Evolutionary conservation across 1,284 basidiomycete species (phyloP).

Genomic region (Melanopsichium pennsylvanicum): DNA sequence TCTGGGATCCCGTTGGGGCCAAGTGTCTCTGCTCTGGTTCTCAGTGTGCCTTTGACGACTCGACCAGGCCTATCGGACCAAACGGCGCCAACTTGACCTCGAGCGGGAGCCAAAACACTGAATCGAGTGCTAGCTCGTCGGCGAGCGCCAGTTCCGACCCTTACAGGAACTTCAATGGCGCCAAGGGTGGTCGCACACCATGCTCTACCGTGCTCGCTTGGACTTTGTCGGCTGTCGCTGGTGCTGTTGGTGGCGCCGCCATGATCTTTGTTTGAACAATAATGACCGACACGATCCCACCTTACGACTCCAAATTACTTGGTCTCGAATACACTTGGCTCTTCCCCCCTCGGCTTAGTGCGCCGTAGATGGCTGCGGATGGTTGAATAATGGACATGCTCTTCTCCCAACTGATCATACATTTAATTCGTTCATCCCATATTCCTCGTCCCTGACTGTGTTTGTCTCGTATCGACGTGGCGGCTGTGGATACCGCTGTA

Average conservation of each 20-base stretch:
- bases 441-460: too few relatives aligned
- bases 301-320: too few relatives aligned
- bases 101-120: constrained; percentile 29
- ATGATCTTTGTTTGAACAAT: constrained; percentile 15
- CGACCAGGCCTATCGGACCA: constrained; percentile 54
- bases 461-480: too few relatives aligned
- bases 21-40: constrained; percentile 55
- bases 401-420: too few relatives aligned
- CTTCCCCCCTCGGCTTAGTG: too few relatives aligned
- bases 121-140: constrained; percentile 1
- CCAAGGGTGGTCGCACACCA: neutral
- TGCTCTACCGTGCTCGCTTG: constrained; percentile 15
- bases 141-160: constrained; percentile 31
- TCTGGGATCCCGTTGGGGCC: constrained; percentile 57
- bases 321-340: too few relatives aligned
- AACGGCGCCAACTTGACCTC: constrained; percentile 48
- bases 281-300: too few relatives aligned
- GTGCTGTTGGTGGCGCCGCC: constrained; percentile 17
- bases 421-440: too few relatives aligned
- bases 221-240: constrained; percentile 12
- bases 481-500: too few relatives aligned
- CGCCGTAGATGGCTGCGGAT: too few relatives aligned
- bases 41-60: constrained; percentile 49
- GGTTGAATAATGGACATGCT: too few relatives aligned
- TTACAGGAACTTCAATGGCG: constrained; percentile 32